Evolutionary conservation across 1,139 yeast species (phyloP).

Genomic region (Pichiaceae sp.): DNA sequence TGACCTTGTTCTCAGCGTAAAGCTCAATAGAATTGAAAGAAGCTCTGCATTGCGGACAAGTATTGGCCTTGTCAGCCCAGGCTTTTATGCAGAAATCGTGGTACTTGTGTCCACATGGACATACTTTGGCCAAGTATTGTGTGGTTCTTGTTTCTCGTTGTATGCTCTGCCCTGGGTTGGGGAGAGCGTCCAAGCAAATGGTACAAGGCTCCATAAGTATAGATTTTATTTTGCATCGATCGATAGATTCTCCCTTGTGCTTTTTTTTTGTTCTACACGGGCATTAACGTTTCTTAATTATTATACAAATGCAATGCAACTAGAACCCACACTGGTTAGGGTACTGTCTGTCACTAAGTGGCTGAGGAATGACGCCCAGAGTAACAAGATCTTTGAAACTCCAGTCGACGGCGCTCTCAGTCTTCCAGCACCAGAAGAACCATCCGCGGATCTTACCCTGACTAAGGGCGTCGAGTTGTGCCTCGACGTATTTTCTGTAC

Average conservation of each 20-base stretch:
- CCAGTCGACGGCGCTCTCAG: conserved; percentile 57
- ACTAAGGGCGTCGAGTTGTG: conserved; percentile 39
- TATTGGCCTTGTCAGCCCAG: conserved; percentile 23
- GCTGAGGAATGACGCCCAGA: conserved; percentile 50
- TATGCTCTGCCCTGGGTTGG: conserved; percentile 7
- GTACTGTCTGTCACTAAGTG: conserved; percentile 39
- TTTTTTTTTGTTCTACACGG: no score
- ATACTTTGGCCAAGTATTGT: conserved; percentile 17
- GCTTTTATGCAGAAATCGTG: conserved; percentile 23
- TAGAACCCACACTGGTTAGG: conserved; percentile 29
- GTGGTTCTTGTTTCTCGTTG: conserved; percentile 16
- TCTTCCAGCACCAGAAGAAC: conserved; percentile 67
- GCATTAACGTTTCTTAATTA: no score
- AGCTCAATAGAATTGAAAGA: conserved; percentile 15
- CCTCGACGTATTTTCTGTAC: conserved; percentile 40
- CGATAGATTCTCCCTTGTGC: background rate
- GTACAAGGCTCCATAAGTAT: conserved; percentile 13
- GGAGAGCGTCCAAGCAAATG: conserved; percentile 19
- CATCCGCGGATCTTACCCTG: conserved; percentile 36
- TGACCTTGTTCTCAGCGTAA: conserved; percentile 7
- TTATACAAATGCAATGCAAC: no score
- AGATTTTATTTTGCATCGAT: background rate
- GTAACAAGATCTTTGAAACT: conserved; percentile 45
- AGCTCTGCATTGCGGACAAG: conserved; percentile 22
- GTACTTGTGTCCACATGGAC: conserved; percentile 20